Percentiles rank a stretch among this genome's conserved stretches.
Evolutionary conservation across 1,284 basidiomycete species (phyloP).

Genomic region (Heliocybe sulcata): DNA sequence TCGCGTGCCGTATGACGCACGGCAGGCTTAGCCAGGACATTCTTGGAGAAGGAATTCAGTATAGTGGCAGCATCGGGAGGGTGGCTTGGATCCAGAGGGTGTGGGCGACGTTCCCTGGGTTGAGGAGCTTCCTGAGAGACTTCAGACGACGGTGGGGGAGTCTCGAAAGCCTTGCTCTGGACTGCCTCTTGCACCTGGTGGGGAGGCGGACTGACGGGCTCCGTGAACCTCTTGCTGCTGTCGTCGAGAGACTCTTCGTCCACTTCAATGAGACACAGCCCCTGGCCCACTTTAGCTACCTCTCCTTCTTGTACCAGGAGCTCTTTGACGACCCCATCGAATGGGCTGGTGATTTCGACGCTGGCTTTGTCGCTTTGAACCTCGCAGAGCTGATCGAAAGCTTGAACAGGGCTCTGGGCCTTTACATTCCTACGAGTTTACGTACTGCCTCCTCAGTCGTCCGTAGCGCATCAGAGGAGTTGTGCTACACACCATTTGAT

Average conservation of each 20-base stretch:
- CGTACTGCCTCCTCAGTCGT: constrained; percentile 3
- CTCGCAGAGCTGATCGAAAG: constrained; percentile 87
- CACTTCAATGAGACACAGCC: constrained; percentile 80
- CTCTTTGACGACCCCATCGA: constrained; percentile 69
- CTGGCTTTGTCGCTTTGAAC: constrained; percentile 94
- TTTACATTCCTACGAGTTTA: constrained; percentile 49
- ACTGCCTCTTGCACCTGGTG: constrained; percentile 14
- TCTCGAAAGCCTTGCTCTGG: constrained; percentile 7
- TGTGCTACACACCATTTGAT: constrained; percentile 68
- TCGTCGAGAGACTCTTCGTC: constrained; percentile 33
- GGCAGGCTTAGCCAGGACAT: constrained; percentile 68
- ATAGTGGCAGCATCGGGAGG: constrained; percentile 11
- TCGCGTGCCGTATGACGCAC: constrained; percentile 73
- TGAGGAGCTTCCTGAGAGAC: constrained; percentile 1
- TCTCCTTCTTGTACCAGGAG: constrained; percentile 79
- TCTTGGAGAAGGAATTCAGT: constrained; percentile 15
- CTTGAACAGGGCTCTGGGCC: constrained; percentile 49
- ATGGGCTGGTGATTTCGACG: constrained; percentile 91
- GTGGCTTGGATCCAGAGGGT: constrained; percentile 64
- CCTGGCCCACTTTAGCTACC: constrained; percentile 81
- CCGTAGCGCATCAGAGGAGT: constrained; percentile 16
- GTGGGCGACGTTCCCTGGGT: constrained; percentile 25
- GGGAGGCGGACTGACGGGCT: constrained; percentile 9
- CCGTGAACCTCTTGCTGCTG: background rate
- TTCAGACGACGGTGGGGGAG: constrained; percentile 7